Conservation (phyloP, 495 filamentous ascomycete genomes). For the Talaromyces trachyspermus region DNA sequence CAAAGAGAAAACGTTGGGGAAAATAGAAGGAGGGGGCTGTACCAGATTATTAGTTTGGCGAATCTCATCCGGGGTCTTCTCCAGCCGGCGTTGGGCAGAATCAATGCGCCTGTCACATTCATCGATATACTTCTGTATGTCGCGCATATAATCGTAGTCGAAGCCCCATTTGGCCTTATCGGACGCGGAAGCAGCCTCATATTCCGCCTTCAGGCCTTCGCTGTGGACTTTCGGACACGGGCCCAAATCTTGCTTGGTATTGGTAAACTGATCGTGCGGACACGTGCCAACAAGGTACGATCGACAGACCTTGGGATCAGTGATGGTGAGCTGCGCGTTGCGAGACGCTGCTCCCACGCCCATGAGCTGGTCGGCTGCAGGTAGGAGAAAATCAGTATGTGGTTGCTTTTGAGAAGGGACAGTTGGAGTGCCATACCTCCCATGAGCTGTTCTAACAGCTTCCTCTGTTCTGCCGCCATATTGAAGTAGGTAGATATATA, state of each 20-base stretch:
- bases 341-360: constrained; percentile 62
- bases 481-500: background rate
- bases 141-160: constrained; percentile 91
- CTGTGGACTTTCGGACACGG: constrained; percentile 86
- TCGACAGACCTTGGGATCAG: constrained; percentile 89
- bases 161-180: constrained; percentile 78
- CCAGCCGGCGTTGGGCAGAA: constrained; percentile 76
- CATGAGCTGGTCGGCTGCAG: constrained; percentile 68
- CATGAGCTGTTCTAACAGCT: constrained; percentile 82
- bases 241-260: constrained; percentile 96
- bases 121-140: constrained; percentile 92
- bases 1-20: background rate
- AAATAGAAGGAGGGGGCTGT: constrained; percentile 10
- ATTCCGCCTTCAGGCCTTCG: constrained; percentile 81
- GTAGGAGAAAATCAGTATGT: constrained; percentile 11
- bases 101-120: constrained; percentile 95
- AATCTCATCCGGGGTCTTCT: constrained; percentile 98
- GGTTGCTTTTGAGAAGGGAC: background rate
- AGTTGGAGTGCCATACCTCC: constrained; percentile 36
- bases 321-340: constrained; percentile 74
- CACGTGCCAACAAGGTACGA: constrained; percentile 92
- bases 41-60: constrained; percentile 85
- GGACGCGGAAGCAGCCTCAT: constrained; percentile 56
- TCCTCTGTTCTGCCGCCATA: constrained; percentile 94
- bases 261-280: constrained; percentile 98